Evolutionary conservation across 495 filamentous ascomycete species (phyloP), one percentile per base, ranked within the genome.

Genomic region (Penicillium coffeae): DNA sequence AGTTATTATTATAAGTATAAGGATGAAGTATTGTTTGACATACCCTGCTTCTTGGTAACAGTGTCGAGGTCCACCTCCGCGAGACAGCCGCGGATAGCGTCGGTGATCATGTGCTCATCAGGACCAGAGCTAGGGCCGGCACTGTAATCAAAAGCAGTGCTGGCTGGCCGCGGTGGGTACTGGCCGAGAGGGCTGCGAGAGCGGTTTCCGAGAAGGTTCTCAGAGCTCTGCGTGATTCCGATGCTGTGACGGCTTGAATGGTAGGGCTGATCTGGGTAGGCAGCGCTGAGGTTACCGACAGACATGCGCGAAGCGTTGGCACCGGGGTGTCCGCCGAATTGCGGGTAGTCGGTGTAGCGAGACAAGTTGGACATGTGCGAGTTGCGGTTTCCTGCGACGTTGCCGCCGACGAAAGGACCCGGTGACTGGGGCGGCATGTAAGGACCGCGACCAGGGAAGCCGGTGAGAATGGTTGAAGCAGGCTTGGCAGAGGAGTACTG

Each of bases 11-110:
- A 32, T 12, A 47, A 13, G 3, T 15, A 32, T 8, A 8, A 21
- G 13, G 33, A 33, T 1, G 34, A 18, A 25, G 15, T 36, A 9
- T 2, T 10, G 19, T 18, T 37, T 21, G 37, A 65, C 72, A 71
- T 71, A 75, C 84, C 76, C 76, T 97, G 93, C 72, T 97, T 98
- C 82, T 98, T 98, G 14, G 93, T 98, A 25, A 98, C 89, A 13
- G 77, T 91, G 64, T 98, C 93, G 16, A 98, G 70, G 69, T 98
- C 90, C 2, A 96, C 90, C 60, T 95, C 92, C n/a, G 78, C 70
- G 50, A 98, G 72, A 60, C 89, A 90, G 41, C 72, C 66, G 55
- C 88, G 86, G 50, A 97, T 89, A 9, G 87, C 86, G 44, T 95
- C 88, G 35, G 87, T 73, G 47, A 98, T 96, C 8, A 73, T 61